Conservation (phyloP, 2,329 filamentous ascomycete genomes). For the Neophaeococcomyces aloes region DNA sequence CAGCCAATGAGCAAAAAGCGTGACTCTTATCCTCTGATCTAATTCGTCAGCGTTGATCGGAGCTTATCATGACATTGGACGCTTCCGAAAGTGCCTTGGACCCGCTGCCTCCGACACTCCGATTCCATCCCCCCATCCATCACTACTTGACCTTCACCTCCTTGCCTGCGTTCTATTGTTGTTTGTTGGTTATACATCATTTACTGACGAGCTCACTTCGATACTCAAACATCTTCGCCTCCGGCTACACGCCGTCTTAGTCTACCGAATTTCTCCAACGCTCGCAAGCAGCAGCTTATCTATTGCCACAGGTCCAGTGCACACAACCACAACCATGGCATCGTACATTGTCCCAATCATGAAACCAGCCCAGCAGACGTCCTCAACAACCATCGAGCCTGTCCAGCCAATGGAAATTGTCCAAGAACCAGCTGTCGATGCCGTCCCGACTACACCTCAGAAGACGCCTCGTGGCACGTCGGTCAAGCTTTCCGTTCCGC, state of each 20-base stretch:
- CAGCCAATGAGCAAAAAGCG: not conserved
- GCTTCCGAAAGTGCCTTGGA: no score
- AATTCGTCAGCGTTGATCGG: not conserved
- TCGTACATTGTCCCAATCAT: conserved; percentile 15
- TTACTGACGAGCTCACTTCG: no score
- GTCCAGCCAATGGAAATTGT: not conserved
- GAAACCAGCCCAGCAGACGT: no score
- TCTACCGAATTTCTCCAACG: conserved; percentile 64
- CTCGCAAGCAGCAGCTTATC: no score
- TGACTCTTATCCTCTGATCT: not conserved
- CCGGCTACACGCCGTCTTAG: no score
- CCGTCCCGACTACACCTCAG: not conserved
- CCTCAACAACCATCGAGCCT: not conserved
- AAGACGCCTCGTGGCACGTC: conserved; percentile 40
- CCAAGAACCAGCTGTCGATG: conserved; percentile 18
- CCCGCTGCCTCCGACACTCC: no score
- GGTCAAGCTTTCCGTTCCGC: conserved; percentile 60
- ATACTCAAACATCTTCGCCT: no score
- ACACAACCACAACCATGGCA: conserved; percentile 7
- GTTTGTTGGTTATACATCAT: no score
- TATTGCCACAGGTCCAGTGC: conserved; percentile 42
- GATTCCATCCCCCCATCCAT: no score
- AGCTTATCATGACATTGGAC: no score
- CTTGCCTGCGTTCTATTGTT: no score
- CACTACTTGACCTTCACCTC: no score